Conservation (phyloP, 139 green algal species). For the Picochlorum sp. region DNA sequence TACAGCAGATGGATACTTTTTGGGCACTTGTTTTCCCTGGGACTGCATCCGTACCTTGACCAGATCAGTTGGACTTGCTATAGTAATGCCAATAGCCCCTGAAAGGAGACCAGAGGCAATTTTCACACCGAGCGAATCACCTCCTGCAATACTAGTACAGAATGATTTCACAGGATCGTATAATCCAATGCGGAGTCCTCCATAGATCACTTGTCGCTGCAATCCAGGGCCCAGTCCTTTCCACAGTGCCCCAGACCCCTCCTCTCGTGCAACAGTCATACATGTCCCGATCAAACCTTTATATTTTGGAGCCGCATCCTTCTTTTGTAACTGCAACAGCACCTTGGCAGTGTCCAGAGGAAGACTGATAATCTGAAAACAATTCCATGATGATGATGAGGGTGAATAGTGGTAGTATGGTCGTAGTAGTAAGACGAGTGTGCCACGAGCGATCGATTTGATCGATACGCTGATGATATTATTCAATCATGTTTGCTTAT, state of each 20-base stretch:
- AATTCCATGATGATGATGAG: constrained; percentile 39
- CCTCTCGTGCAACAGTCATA: constrained; percentile 80
- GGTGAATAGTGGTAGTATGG: not conserved
- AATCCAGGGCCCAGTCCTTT: constrained; percentile 87
- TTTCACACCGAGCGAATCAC: constrained; percentile 77
- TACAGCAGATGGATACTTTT: constrained; percentile 78
- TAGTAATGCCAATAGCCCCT: constrained; percentile 75
- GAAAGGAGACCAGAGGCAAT: constrained; percentile 89
- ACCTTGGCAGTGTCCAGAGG: constrained; percentile 97
- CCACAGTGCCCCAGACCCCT: constrained; percentile 84
- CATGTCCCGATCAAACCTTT: constrained; percentile 86
- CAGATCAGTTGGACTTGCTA: constrained; percentile 89
- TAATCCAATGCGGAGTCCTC: constrained; percentile 91
- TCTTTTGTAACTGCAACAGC: constrained; percentile 80
- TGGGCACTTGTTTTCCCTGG: constrained; percentile 68
- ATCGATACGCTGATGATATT: too few relatives aligned
- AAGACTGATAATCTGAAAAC: constrained; percentile 60
- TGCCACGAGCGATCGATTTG: too few relatives aligned
- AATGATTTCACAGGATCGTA: constrained; percentile 94
- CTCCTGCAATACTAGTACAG: constrained; percentile 67
- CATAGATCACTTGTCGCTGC: constrained; percentile 91
- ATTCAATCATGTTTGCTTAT: not conserved
- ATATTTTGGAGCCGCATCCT: constrained; percentile 49
- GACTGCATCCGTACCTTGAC: constrained; percentile 97
- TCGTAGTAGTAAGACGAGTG: too few relatives aligned